Evolutionary conservation across 441 rosid species (phyloP), one percentile per base, ranked within the genome.

Genomic region (Adansonia gregorii): DNA sequence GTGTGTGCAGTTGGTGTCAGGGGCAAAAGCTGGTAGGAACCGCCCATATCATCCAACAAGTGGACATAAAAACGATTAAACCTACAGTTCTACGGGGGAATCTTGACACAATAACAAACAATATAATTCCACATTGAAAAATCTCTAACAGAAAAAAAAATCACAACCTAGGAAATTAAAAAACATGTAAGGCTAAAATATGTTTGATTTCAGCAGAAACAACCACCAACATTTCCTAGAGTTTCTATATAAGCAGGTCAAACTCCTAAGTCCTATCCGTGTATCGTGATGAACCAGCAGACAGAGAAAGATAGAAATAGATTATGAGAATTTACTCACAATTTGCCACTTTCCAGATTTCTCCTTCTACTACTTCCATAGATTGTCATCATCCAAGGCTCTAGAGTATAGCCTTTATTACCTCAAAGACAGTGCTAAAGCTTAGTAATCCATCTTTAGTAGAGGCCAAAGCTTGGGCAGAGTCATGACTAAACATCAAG

Each of bases 11-110:
- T 39, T 65, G 48, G 69, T 15, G 49, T 35, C 2, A 2, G 46
- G 69, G 68, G 19, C 4, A 15, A 8, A 12, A 31, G 45, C 67
- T 31, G 45, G 41, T 59, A 22, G 73, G 19, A 22, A 54, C 48
- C 27, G 35, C 24, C 63, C 12, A n/a, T 11, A 72, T 54, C 63
- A 72, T 39, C 51, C 74, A 71, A 71, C 27, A 71, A 52, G 8
- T 8, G 14, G 14, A n/a, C 46, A 31, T 31, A 19, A 27, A 35
- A n/a, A 52, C 15, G 52, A 27, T 70, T 43, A 70, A 70, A 52
- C 15, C 46, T 1, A 70, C 14, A 52, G 60, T 22, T 70, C 9
- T 31, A 70, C 0, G 61, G 0, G 19, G 27, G 20, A 54, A 17
- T 31, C 27, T 71, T 1, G 6, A 71, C 63, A 66, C 71, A 17